Percentiles rank a stretch among this genome's conserved stretches.
These are phyloP conservation scores for Lenzites betulinus DNA, from an alignment of 768 basidiomycete species.

Conservation along the genomic window DNA sequence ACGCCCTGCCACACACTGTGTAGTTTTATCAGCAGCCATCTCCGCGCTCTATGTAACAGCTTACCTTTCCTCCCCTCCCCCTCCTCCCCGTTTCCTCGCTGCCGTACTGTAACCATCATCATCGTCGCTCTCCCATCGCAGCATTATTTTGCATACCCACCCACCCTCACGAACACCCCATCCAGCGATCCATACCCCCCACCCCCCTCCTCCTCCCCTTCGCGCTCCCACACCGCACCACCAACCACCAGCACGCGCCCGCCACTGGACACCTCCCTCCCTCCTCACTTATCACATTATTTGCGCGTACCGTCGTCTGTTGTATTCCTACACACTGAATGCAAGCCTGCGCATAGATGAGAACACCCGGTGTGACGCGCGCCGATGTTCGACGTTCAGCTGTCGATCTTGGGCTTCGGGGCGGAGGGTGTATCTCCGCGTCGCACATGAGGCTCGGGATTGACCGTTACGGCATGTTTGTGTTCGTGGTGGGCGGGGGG, in stretches of 20 bases:
- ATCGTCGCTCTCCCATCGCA: conserved; percentile 16
- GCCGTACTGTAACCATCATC: conserved; percentile 13
- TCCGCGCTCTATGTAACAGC: conserved; percentile 11
- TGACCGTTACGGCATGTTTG: neutral
- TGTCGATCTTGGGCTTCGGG: no score
- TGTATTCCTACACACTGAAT: conserved; percentile 16
- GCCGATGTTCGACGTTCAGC: neutral
- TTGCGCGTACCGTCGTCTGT: conserved; percentile 19
- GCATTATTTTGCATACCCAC: conserved; percentile 23
- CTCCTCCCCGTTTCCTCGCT: neutral
- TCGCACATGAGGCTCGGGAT: neutral
- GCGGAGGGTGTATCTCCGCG: neutral
- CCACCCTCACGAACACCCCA: neutral
- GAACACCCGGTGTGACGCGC: neutral
- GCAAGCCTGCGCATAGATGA: conserved; percentile 22
- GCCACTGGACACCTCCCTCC: neutral
- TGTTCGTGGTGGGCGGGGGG: no score
- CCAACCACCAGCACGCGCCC: neutral
- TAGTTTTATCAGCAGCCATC: conserved; percentile 21
- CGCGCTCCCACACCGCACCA: neutral
- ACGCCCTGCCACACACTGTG: conserved; percentile 5
- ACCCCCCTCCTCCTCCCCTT: neutral
- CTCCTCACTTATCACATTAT: conserved; percentile 24
- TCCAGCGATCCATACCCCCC: conserved; percentile 12
- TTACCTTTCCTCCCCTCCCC: neutral